Conservation (phyloP, 305 asterid genomes). For the Nicotiana rustica region DNA sequence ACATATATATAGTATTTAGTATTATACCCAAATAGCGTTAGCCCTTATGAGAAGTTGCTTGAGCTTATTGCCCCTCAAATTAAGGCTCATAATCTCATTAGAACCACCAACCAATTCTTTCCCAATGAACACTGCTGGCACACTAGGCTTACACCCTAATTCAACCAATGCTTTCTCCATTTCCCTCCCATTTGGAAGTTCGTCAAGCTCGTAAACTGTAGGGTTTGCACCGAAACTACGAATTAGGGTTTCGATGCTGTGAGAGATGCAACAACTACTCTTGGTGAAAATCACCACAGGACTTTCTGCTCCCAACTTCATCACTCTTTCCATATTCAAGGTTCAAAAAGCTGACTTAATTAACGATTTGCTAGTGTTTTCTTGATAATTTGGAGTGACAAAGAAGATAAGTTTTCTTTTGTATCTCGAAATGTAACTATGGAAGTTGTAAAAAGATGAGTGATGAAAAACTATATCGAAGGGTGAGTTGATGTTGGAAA, state of each 20-base stretch:
- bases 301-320: slow-evolving; percentile 45
- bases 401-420: background rate
- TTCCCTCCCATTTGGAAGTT: slow-evolving; percentile 47
- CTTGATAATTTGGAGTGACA: background rate
- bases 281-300: slow-evolving; percentile 76
- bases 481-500: background rate
- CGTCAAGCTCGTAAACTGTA: slow-evolving; percentile 57
- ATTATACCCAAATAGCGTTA: slow-evolving; percentile 71
- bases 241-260: slow-evolving; percentile 51
- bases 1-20: background rate
- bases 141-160: slow-evolving; percentile 59
- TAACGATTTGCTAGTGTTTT: background rate
- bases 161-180: slow-evolving; percentile 57
- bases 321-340: slow-evolving; percentile 49
- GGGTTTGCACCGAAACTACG: slow-evolving; percentile 66
- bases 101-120: slow-evolving; percentile 64
- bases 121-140: slow-evolving; percentile 74
- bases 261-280: slow-evolving; percentile 63
- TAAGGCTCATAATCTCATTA: slow-evolving; percentile 63
- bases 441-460: background rate
- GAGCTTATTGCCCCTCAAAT: slow-evolving; percentile 58
- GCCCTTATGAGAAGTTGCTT: slow-evolving; percentile 66
- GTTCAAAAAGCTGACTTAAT: background rate
- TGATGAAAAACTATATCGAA: background rate
- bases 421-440: background rate